Percentiles rank a stretch among this genome's conserved stretches.
These are phyloP conservation scores for Dendryphion nanum DNA, from an alignment of 2,329 filamentous ascomycete species.

Conservation along the genomic window DNA sequence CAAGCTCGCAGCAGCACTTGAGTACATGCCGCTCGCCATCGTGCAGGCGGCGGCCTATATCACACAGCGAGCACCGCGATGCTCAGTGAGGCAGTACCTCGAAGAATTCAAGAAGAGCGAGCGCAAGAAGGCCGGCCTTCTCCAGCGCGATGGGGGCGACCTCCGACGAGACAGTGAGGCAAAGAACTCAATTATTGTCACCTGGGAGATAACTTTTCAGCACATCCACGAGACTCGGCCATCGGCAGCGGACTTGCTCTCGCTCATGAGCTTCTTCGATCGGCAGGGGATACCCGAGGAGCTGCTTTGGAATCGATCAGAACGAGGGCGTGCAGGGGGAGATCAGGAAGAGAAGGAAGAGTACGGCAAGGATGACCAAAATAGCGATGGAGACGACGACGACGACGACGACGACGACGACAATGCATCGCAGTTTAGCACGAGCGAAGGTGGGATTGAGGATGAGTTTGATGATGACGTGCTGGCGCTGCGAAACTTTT, in stretches of 20 bases:
- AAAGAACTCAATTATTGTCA: conserved; percentile 34
- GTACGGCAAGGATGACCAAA: neutral
- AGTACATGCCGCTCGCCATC: conserved; percentile 31
- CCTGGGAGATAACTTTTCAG: conserved; percentile 29
- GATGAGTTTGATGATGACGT: too few species aligned
- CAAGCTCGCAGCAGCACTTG: conserved; percentile 3
- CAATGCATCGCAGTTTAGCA: conserved; percentile 18
- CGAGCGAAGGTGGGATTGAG: conserved; percentile 11
- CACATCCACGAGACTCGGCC: conserved; percentile 27
- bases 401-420: too few species aligned
- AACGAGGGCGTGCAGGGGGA: neutral
- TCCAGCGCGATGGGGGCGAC: conserved; percentile 7
- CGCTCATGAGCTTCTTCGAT: conserved; percentile 49
- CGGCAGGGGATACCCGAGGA: conserved; percentile 39
- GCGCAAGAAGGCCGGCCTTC: conserved; percentile 12
- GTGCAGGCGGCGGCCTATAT: conserved; percentile 34
- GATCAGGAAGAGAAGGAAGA: conserved; percentile 3
- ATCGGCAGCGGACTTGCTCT: conserved; percentile 42
- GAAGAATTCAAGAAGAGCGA: conserved; percentile 36
- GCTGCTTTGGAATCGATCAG: conserved; percentile 1
- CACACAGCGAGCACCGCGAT: conserved; percentile 3
- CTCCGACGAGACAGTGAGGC: conserved; percentile 27
- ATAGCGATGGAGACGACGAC: conserved; percentile 1
- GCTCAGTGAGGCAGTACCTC: conserved; percentile 33
- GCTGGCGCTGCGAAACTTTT: conserved; percentile 3